A percentile compares a stretch with the other conserved stretches of the same genome.
Conservation (phyloP, 2,329 filamentous ascomycete species). For the Penicillium occitanis region DNA sequence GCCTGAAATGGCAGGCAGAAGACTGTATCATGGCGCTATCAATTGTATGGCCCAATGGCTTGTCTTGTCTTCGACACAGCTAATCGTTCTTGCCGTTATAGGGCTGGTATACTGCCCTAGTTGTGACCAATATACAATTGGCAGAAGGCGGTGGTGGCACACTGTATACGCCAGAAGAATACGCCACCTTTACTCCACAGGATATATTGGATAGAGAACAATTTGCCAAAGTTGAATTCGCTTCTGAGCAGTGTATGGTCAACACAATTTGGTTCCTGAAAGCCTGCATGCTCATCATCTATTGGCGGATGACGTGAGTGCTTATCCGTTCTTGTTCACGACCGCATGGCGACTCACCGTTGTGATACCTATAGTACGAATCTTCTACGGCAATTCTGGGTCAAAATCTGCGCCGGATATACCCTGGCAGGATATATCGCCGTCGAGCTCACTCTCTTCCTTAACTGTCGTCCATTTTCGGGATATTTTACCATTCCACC, state of each 20-base stretch:
- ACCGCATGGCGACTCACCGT: conserved; percentile 22
- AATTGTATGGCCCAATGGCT: conserved; percentile 1
- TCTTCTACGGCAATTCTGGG: conserved; percentile 36
- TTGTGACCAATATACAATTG: conserved; percentile 20
- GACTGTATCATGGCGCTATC: conserved; percentile 18
- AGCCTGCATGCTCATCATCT: conserved; percentile 52
- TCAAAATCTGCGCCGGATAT: conserved; percentile 45
- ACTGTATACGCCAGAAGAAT: conserved; percentile 18
- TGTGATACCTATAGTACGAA: conserved; percentile 22
- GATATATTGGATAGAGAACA: conserved; percentile 16
- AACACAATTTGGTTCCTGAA: conserved; percentile 35
- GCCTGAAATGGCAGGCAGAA: conserved; percentile 19
- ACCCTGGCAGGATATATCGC: conserved; percentile 46
- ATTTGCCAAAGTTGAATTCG: conserved; percentile 18
- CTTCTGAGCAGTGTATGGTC: conserved; percentile 22
- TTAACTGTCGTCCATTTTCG: conserved; percentile 52
- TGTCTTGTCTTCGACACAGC: not conserved
- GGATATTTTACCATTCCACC: conserved; percentile 53
- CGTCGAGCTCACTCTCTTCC: conserved; percentile 51
- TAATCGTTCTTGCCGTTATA: not conserved
- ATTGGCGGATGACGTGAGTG: conserved; percentile 45
- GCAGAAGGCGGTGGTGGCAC: conserved; percentile 19
- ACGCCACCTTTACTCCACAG: conserved; percentile 9
- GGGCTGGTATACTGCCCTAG: conserved; percentile 21
- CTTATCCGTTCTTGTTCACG: not conserved